Evolutionary conservation across 2,329 filamentous ascomycete species (phyloP).

Genomic region (Botrytis medusae): DNA sequence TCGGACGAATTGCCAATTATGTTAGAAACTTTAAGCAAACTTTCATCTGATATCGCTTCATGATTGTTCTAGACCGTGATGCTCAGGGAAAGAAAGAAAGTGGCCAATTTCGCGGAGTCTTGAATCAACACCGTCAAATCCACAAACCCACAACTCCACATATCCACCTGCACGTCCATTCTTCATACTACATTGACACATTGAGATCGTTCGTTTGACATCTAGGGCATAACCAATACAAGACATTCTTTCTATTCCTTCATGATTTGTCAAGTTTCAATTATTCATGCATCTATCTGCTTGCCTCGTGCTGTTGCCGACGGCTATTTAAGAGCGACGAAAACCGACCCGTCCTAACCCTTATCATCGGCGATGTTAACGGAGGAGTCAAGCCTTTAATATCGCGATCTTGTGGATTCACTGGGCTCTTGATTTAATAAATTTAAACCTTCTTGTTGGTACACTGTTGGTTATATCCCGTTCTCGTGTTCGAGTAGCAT

Average conservation of each 20-base stretch:
- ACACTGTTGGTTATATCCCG: background rate
- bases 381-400: background rate
- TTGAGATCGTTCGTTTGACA: background rate
- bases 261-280: constrained; percentile 9
- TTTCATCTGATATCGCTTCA: background rate
- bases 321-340: background rate
- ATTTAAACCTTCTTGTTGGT: background rate
- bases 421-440: background rate
- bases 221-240: background rate
- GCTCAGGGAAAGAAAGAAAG: background rate
- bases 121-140: constrained; percentile 1
- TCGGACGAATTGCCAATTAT: constrained; percentile 3
- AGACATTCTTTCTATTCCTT: background rate
- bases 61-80: constrained; percentile 1
- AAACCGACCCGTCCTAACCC: background rate
- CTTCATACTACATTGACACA: background rate
- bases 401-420: background rate
- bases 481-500: constrained; percentile 7
- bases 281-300: constrained; percentile 1
- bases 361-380: background rate
- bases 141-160: background rate
- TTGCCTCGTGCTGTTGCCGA: background rate
- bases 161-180: background rate
- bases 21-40: background rate
- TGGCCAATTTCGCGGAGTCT: constrained; percentile 16